These are phyloP conservation scores for Ganoderma sp. DNA, from an alignment of 1,284 basidiomycete species.

Conservation along the genomic window DNA sequence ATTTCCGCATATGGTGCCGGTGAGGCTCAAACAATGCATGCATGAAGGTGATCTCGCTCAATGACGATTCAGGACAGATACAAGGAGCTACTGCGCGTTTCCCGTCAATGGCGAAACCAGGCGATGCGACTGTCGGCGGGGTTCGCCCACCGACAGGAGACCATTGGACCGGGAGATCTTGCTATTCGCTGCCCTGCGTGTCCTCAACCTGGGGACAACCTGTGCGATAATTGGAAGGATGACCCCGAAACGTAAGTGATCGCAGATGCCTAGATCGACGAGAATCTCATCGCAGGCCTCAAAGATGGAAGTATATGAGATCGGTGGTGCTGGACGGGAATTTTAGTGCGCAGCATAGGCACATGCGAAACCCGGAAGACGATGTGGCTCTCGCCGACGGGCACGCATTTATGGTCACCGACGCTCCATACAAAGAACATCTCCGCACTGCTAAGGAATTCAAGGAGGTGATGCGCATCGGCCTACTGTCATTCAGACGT, in stretches of 20 bases:
- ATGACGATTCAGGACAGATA: constrained; percentile 16
- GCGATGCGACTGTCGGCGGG: neutral
- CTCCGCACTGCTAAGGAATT: neutral
- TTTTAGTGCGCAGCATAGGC: constrained; percentile 13
- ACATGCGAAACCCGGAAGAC: constrained; percentile 8
- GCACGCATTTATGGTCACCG: neutral
- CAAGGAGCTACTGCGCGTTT: constrained; percentile 16
- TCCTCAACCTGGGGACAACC: too few species aligned
- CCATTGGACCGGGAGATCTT: too few species aligned
- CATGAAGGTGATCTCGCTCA: too few species aligned
- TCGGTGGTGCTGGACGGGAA: constrained; percentile 9
- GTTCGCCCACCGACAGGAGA: neutral
- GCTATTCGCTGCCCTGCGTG: too few species aligned
- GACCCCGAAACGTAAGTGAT: neutral
- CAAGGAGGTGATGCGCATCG: neutral
- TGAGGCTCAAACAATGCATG: neutral
- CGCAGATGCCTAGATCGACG: too few species aligned
- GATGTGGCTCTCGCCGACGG: constrained; percentile 12
- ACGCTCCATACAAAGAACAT: constrained; percentile 4
- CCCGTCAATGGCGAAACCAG: constrained; percentile 19
- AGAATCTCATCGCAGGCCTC: too few species aligned
- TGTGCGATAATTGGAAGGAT: neutral
- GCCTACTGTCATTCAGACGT: too few species aligned
- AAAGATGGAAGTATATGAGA: neutral
- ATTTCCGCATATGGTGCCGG: constrained; percentile 20